phyloP scores from a whole-genome alignment of 768 basidiomycete species.

The Pulveroboletus sp. region DNA sequence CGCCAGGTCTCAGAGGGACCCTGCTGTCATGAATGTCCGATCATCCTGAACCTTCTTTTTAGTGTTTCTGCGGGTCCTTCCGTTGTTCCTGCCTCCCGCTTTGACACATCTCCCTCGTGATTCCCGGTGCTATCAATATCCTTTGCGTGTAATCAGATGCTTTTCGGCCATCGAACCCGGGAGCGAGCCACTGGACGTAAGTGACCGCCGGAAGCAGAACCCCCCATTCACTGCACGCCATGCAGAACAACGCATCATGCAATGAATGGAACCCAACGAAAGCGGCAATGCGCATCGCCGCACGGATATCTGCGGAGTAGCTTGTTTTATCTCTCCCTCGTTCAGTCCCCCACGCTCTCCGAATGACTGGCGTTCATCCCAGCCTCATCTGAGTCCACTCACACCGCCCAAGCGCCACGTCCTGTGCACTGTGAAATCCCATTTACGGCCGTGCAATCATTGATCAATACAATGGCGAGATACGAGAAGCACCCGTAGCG shows the following conservation, averaged over 20 bases:
- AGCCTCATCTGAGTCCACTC: slow-evolving; percentile 3
- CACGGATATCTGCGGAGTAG: slow-evolving; percentile 15
- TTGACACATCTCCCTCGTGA: slow-evolving; percentile 14
- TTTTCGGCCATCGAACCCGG: slow-evolving; percentile 24
- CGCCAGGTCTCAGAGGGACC: slow-evolving; percentile 11
- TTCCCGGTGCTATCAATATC: slow-evolving; percentile 21
- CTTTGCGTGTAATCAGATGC: slow-evolving; percentile 9
- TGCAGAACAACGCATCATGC: slow-evolving; percentile 10
- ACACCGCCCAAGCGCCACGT: slow-evolving; percentile 29
- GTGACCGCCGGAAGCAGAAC: slow-evolving; percentile 22
- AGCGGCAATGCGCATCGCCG: slow-evolving; percentile 11
- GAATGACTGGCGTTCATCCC: slow-evolving; percentile 22
- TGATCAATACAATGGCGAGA: slow-evolving; percentile 14
- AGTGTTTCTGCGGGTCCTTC: slow-evolving; percentile 18
- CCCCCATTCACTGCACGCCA: slow-evolving; percentile 20
- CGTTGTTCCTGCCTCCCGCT: slow-evolving; percentile 16
- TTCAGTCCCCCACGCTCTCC: slow-evolving; percentile 9
- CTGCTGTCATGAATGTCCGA: slow-evolving; percentile 17
- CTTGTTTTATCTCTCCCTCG: slow-evolving; percentile 10
- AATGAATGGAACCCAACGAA: slow-evolving; percentile 20
- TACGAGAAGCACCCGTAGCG: slow-evolving; percentile 17
- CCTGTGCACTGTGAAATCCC: slow-evolving; percentile 25
- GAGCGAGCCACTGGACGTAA: slow-evolving; percentile 32
- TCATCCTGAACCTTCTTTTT: slow-evolving; percentile 28
- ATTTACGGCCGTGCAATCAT: too few species aligned